These are phyloP conservation scores for Fusarium paranaense DNA, from an alignment of 2,329 filamentous ascomycete genomes.

Conservation along the genomic window DNA sequence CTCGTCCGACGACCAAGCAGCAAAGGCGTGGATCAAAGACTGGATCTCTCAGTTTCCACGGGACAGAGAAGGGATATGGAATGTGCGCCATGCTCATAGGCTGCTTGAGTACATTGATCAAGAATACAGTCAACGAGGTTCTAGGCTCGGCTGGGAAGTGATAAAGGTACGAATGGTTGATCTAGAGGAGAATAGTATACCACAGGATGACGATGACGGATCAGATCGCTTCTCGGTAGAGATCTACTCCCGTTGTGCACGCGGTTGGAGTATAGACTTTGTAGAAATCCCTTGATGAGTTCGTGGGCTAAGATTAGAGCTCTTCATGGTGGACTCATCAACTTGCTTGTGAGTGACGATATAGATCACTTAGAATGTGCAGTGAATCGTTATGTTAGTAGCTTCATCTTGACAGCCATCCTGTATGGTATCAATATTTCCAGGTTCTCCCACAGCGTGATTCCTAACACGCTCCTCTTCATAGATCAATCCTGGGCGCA, in stretches of 20 bases:
- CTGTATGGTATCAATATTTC: too few species aligned
- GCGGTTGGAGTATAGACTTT: constrained; percentile 37
- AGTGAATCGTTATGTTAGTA: background rate
- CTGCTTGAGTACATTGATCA: constrained; percentile 23
- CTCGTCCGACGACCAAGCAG: constrained; percentile 5
- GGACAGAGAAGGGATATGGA: constrained; percentile 32
- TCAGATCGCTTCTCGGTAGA: constrained; percentile 26
- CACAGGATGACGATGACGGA: background rate
- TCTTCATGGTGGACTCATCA: background rate
- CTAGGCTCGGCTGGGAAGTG: constrained; percentile 16
- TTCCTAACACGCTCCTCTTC: background rate
- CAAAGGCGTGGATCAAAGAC: constrained; percentile 20
- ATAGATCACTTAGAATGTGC: background rate
- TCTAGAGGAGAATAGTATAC: constrained; percentile 2
- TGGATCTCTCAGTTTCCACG: constrained; percentile 22
- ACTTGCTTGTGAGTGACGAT: background rate
- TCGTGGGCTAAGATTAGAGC: background rate
- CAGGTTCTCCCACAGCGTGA: background rate
- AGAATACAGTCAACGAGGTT: constrained; percentile 21
- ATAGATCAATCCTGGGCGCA: background rate
- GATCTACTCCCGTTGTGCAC: constrained; percentile 24
- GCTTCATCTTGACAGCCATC: too few species aligned
- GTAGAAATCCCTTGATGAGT: constrained; percentile 17
- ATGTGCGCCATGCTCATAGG: constrained; percentile 23
- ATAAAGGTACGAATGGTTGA: constrained; percentile 32